These are phyloP conservation scores for Halophytophthora polymorphica DNA, from an alignment of 352 stramenopile genomes.

Conservation along the genomic window DNA sequence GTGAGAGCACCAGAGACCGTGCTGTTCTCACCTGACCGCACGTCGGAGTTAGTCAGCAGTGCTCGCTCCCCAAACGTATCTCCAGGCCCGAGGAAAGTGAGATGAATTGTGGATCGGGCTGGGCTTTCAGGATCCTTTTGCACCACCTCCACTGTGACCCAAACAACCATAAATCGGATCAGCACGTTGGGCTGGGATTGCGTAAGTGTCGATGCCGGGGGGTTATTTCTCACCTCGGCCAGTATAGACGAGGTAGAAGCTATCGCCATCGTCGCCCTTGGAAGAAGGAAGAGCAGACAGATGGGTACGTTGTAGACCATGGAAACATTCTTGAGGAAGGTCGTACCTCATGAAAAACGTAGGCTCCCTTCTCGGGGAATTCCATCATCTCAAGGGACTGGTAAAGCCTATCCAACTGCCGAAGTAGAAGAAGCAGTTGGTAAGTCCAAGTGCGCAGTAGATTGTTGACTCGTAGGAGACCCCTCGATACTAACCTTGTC, in stretches of 20 bases:
- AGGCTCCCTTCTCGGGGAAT: conserved; percentile 41
- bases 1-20: too few relatives aligned
- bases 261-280: conserved; percentile 71
- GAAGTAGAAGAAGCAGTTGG: background rate
- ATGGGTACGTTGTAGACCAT: background rate
- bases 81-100: conserved; percentile 44
- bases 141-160: conserved; percentile 50
- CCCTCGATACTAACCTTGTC: conserved; percentile 24
- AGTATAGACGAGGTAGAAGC: conserved; percentile 76
- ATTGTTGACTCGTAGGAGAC: background rate
- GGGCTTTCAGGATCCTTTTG: conserved; percentile 24
- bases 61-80: conserved; percentile 80
- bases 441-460: background rate
- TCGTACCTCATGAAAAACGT: conserved; percentile 60
- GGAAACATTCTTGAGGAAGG: background rate
- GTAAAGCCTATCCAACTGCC: conserved; percentile 69
- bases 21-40: conserved; percentile 42
- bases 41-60: conserved; percentile 55
- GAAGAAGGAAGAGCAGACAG: background rate
- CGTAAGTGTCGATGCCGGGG: too few relatives aligned
- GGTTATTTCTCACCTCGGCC: conserved; percentile 44
- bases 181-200: too few relatives aligned
- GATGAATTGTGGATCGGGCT: conserved; percentile 22
- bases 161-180: background rate
- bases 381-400: conserved; percentile 58